Evolutionary conservation across 1,284 basidiomycete genomes (phyloP).

Genomic region (Lentinus polychrous): DNA sequence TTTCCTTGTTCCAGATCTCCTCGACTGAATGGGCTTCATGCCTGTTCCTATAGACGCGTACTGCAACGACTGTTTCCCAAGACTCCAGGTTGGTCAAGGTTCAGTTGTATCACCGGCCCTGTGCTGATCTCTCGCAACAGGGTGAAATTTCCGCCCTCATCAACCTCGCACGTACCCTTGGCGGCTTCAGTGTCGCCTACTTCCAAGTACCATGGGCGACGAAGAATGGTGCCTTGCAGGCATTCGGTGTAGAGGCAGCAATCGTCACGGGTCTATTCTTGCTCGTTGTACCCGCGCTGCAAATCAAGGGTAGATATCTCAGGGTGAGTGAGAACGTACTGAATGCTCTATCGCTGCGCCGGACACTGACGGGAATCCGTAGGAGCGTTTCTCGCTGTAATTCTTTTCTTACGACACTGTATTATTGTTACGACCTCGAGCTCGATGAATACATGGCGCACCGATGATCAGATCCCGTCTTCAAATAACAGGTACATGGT

Average conservation of each 20-base stretch:
- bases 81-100: slow-evolving; percentile 32
- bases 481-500: no score
- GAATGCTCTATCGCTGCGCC: not conserved
- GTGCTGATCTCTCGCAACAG: slow-evolving; percentile 19
- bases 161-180: slow-evolving; percentile 51
- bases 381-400: slow-evolving; percentile 3
- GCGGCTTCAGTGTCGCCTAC: slow-evolving; percentile 58
- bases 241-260: slow-evolving; percentile 37
- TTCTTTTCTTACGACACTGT: no score
- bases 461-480: no score
- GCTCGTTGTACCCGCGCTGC: slow-evolving; percentile 42
- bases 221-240: slow-evolving; percentile 47
- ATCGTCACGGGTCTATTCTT: slow-evolving; percentile 45
- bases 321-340: slow-evolving; percentile 28
- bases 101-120: slow-evolving; percentile 3
- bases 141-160: slow-evolving; percentile 55
- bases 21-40: not conserved
- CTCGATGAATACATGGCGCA: no score
- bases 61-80: slow-evolving; percentile 42
- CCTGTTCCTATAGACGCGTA: slow-evolving; percentile 38
- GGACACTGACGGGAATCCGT: not conserved
- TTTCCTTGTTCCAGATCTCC: slow-evolving; percentile 2
- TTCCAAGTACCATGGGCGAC: slow-evolving; percentile 57
- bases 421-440: no score
- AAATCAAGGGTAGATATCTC: slow-evolving; percentile 37